phyloP scores from a whole-genome alignment of 345 rosid genomes.

The Aurinia saxatilis region DNA sequence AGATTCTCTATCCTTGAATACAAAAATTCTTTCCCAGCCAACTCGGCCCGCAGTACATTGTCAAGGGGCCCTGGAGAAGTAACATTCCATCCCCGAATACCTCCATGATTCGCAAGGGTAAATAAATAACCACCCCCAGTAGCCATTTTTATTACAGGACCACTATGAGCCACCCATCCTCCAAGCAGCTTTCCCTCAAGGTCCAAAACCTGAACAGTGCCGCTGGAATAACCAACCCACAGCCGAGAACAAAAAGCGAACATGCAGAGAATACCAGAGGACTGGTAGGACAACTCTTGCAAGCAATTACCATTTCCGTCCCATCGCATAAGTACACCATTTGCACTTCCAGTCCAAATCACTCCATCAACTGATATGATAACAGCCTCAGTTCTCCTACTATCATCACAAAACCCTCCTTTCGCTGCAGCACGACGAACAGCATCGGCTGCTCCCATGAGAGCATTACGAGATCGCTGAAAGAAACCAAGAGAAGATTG shows the following conservation, averaged over 20 bases:
- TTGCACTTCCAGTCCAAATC: slow-evolving; percentile 82
- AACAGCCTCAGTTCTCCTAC: slow-evolving; percentile 70
- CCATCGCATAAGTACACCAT: slow-evolving; percentile 76
- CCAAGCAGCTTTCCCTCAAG: slow-evolving; percentile 65
- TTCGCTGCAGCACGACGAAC: slow-evolving; percentile 85
- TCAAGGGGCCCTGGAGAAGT: slow-evolving; percentile 72
- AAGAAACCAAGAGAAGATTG: slow-evolving; percentile 69
- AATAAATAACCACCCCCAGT: slow-evolving; percentile 57
- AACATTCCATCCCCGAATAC: slow-evolving; percentile 78
- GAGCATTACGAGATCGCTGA: slow-evolving; percentile 88
- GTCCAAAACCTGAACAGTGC: slow-evolving; percentile 55
- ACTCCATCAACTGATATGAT: slow-evolving; percentile 53
- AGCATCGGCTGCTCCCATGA: slow-evolving; percentile 97
- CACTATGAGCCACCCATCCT: slow-evolving; percentile 71
- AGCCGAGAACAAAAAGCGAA: slow-evolving; percentile 51
- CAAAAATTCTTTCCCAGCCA: slow-evolving; percentile 49
- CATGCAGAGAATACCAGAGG: slow-evolving; percentile 55
- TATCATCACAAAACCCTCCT: slow-evolving; percentile 81
- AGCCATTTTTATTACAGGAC: slow-evolving; percentile 59
- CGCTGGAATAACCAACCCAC: slow-evolving; percentile 66
- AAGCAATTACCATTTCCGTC: slow-evolving; percentile 78
- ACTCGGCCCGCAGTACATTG: slow-evolving; percentile 46
- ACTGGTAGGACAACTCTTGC: slow-evolving; percentile 51
- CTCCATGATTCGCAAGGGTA: slow-evolving; percentile 74
- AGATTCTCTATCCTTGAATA: slow-evolving; percentile 57